phyloP scores from a whole-genome alignment of 805 yeast genomes.

The Ascoidea asiatica region DNA sequence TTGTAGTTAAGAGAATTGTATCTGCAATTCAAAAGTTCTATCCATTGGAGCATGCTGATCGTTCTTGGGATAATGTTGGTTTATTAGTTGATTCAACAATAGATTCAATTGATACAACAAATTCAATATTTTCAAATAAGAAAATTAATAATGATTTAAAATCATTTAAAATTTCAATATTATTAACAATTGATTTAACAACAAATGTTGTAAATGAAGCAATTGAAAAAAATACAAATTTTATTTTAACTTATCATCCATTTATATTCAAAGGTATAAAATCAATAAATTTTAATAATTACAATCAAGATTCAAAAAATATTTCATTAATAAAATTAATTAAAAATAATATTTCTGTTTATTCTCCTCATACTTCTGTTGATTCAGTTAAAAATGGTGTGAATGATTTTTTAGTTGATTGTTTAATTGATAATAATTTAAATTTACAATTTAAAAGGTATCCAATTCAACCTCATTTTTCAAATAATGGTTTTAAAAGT shows the following conservation, averaged over 20 bases:
- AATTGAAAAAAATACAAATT: constrained; percentile 31
- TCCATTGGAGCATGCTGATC: constrained; percentile 73
- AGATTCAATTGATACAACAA: constrained; percentile 11
- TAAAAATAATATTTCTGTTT: constrained; percentile 72
- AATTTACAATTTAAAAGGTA: constrained; percentile 3
- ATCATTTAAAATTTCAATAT: constrained; percentile 17
- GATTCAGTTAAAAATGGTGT: constrained; percentile 92
- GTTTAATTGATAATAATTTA: constrained; percentile 24
- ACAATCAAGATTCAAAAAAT: constrained; percentile 67
- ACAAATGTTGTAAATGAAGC: constrained; percentile 81
- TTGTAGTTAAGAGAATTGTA: constrained; percentile 24
- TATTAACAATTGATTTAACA: constrained; percentile 80
- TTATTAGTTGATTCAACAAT: constrained; percentile 59
- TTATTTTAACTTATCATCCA: constrained; percentile 86
- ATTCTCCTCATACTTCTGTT: constrained; percentile 92
- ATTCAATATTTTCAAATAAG: constrained; percentile 11
- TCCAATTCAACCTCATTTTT: constrained; percentile 12
- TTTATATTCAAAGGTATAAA: constrained; percentile 86
- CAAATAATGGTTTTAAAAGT: constrained; percentile 8
- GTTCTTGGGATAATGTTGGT: constrained; percentile 94
- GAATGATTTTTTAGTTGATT: constrained; percentile 78
- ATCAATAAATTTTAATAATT: constrained; percentile 44
- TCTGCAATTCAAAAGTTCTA: constrained; percentile 55
- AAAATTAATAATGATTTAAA: constrained; percentile 14
- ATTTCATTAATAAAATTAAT: constrained; percentile 57